Evolutionary conservation across 495 filamentous ascomycete genomes (phyloP).

Genomic region (Penicillium salamii): DNA sequence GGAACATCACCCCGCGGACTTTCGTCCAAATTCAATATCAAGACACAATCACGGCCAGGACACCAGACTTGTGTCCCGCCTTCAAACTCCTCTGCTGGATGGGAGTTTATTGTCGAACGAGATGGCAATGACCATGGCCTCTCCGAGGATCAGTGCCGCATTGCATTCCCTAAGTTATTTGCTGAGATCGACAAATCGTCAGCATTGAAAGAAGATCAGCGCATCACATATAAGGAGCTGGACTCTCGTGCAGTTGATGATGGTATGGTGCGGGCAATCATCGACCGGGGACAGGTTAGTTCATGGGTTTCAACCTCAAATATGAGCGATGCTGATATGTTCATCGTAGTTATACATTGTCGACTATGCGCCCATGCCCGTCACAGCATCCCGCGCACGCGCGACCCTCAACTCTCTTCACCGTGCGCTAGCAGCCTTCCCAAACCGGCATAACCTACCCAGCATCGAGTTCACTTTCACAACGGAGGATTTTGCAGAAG

Average conservation of each 20-base stretch:
- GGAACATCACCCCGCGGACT: conserved; percentile 13
- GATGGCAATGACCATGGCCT: conserved; percentile 41
- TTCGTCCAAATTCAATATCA: conserved; percentile 22
- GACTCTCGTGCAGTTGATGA: conserved; percentile 28
- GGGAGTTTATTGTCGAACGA: conserved; percentile 32
- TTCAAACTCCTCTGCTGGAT: conserved; percentile 6
- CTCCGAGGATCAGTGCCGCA: conserved; percentile 37
- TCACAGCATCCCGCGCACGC: conserved; percentile 35
- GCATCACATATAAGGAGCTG: conserved; percentile 32
- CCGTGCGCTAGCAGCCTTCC: conserved; percentile 34
- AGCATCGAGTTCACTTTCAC: conserved; percentile 60
- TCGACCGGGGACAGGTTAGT: conserved; percentile 41
- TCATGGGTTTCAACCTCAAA: neutral
- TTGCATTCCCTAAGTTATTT: conserved; percentile 47
- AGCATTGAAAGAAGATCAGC: conserved; percentile 8
- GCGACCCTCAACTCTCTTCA: conserved; percentile 40
- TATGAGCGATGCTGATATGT: neutral
- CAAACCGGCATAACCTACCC: conserved; percentile 51
- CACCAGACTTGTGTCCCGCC: neutral
- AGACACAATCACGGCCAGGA: conserved; percentile 11
- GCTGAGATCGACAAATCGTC: conserved; percentile 41
- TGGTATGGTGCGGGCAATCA: conserved; percentile 40
- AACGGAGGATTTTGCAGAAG: conserved; percentile 45
- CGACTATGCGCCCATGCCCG: conserved; percentile 31
- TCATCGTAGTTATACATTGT: conserved; percentile 39